phyloP scores from a whole-genome alignment of 1,284 basidiomycete genomes.

The Cryptococcus hybrid region DNA sequence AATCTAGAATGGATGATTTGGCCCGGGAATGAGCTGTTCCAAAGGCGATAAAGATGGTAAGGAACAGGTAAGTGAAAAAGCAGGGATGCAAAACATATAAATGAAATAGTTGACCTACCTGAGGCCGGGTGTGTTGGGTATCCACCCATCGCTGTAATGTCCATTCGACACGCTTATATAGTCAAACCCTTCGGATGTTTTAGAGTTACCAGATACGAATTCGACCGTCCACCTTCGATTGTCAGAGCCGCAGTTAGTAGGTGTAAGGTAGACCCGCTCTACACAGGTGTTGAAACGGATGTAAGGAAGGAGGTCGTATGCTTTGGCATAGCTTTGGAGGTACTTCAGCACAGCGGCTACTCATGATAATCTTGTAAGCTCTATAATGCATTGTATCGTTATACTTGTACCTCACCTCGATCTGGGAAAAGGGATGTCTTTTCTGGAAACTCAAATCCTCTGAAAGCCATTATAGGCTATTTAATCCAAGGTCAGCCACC shows the following conservation, averaged over 20 bases:
- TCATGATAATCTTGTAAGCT: neutral
- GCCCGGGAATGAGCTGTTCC: constrained; percentile 42
- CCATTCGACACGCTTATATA: constrained; percentile 51
- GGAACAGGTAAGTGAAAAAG: too few species aligned
- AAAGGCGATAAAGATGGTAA: too few species aligned
- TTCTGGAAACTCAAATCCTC: constrained; percentile 23
- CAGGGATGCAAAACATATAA: too few species aligned
- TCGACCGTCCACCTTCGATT: constrained; percentile 31
- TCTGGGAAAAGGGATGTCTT: constrained; percentile 24
- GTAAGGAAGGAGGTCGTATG: constrained; percentile 21
- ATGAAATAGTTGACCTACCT: constrained; percentile 18
- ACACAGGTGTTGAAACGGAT: constrained; percentile 50
- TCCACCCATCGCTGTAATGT: constrained; percentile 53
- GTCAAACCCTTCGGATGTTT: constrained; percentile 31
- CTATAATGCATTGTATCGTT: neutral
- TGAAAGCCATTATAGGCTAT: constrained; percentile 34
- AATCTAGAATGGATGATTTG: constrained; percentile 52
- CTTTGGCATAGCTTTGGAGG: constrained; percentile 41
- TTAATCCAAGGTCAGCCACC: neutral
- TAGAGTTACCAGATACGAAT: constrained; percentile 1
- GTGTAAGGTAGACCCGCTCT: constrained; percentile 23
- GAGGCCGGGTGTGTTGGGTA: constrained; percentile 51
- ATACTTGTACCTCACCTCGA: constrained; percentile 17
- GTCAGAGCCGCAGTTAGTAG: neutral
- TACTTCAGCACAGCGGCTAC: constrained; percentile 42